Conservation (phyloP, 305 asterid genomes). For the Galium porrigens region DNA sequence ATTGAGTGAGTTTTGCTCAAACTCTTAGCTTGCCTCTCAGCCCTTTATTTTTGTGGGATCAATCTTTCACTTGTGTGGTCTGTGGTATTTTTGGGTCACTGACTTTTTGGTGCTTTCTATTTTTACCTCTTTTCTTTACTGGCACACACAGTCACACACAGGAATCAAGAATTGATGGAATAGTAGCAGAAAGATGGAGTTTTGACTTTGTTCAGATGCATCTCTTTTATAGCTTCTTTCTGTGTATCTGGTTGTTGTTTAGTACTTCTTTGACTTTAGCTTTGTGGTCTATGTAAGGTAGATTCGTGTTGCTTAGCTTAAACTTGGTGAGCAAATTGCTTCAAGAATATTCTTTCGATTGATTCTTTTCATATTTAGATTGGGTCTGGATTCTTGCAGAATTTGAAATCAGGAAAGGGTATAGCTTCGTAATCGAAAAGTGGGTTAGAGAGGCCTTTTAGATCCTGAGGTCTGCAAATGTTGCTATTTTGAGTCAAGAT, state of each 20-base stretch:
- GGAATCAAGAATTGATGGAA: conserved; percentile 12
- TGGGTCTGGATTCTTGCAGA: neutral
- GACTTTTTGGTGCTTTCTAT: neutral
- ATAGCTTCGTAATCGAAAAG: conserved; percentile 12
- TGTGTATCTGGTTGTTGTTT: conserved; percentile 4
- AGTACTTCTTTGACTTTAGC: neutral
- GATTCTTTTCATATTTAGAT: conserved; percentile 1
- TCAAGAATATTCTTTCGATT: neutral
- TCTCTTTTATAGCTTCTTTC: neutral
- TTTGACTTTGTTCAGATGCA: conserved; percentile 8
- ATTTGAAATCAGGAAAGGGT: conserved; percentile 11
- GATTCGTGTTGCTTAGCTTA: conserved; percentile 1
- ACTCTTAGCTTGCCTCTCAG: conserved; percentile 11
- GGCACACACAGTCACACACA: neutral
- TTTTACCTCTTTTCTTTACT: neutral
- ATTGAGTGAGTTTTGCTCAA: conserved; percentile 23
- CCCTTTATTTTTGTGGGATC: conserved; percentile 7
- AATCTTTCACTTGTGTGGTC: conserved; percentile 10
- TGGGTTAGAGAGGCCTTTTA: conserved; percentile 4
- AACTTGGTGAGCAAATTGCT: conserved; percentile 2
- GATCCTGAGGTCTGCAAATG: conserved; percentile 8
- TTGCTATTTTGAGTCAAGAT: conserved; percentile 12
- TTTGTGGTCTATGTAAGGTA: neutral
- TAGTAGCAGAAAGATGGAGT: conserved; percentile 5
- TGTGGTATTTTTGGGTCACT: neutral